phyloP scores from a whole-genome alignment of 2,329 filamentous ascomycete genomes.

The Pseudogymnoascus sp. region DNA sequence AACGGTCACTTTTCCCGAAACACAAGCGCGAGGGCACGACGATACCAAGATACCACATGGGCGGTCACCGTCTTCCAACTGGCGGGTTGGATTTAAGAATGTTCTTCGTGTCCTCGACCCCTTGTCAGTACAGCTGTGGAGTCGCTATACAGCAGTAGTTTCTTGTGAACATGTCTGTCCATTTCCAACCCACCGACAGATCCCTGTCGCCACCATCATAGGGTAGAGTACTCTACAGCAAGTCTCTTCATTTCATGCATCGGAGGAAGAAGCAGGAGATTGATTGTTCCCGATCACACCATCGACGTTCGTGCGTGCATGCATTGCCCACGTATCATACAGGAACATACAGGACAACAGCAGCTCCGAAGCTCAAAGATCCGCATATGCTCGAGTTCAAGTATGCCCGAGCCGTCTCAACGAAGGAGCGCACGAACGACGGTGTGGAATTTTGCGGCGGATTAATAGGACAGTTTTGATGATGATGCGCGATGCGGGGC shows the following conservation, averaged over 20 bases:
- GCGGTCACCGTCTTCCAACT: neutral
- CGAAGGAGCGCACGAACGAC: neutral
- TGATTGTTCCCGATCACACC: neutral
- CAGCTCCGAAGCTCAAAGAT: neutral
- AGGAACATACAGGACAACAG: neutral
- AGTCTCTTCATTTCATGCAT: neutral
- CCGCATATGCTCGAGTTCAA: neutral
- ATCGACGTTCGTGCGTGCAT: neutral
- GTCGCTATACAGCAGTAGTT: neutral
- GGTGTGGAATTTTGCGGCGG: neutral
- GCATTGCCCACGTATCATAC: neutral
- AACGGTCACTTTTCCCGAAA: neutral
- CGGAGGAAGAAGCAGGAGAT: neutral
- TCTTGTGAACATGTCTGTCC: neutral
- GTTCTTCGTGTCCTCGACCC: neutral
- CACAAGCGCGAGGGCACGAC: neutral
- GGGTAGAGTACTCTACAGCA: neutral
- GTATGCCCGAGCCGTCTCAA: neutral
- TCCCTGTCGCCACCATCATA: neutral
- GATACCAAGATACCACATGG: neutral
- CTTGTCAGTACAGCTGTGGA: neutral
- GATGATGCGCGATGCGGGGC: neutral
- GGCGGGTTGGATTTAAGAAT: neutral
- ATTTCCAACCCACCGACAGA: neutral
- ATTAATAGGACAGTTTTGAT: slow-evolving; percentile 2